Evolutionary conservation across 1,139 yeast genomes (phyloP), one percentile per base, ranked within the genome.

Genomic region (Meyerozyma sp.): DNA sequence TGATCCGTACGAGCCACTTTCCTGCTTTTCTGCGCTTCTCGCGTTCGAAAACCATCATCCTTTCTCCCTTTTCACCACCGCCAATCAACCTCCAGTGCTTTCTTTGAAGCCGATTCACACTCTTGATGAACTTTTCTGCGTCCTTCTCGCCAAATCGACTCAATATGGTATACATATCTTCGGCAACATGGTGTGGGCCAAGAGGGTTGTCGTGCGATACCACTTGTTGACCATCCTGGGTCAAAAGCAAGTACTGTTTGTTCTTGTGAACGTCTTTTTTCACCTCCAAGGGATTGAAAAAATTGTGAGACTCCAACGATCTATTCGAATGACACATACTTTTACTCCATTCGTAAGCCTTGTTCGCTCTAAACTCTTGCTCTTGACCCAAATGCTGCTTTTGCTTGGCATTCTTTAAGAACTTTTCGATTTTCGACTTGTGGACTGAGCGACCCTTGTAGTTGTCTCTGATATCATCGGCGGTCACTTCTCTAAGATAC

Each of bases 321-420:
- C 75, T 60, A 7, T 77, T 69, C 18, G 65, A 54, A 14, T 61
- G 56, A 14, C 55, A 50, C 49, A 65, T 59, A 36, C 66, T 62
- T 36, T 56, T 62, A 42, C 76, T 67, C 78, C 82, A 79, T 43
- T 79, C 84, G 51, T 64, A 78, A 1, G 85, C 82, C 40, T 72
- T 70, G 32, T 68, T 56, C 43, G 75, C 76, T 39, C 81, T 68
- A 52, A 77, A 76, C 41, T 65, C 55, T 34, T 66, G 68, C 45
- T 77, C 78, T 28, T 71, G 73, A 13, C 65, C 66, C 18, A 53
- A 43, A 25, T 70, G 70, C 32, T 53, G 50, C 29, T 67, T 64
- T 21, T 59, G 58, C 45, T 74, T 75, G 1, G 81, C 76, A 9
- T 64, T 62, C 43, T 68, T 61, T 40, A 82, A 63, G 42, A 73